These are phyloP conservation scores for Rhynchosporium agropyri DNA, from an alignment of 2,329 filamentous ascomycete species.

Conservation along the genomic window DNA sequence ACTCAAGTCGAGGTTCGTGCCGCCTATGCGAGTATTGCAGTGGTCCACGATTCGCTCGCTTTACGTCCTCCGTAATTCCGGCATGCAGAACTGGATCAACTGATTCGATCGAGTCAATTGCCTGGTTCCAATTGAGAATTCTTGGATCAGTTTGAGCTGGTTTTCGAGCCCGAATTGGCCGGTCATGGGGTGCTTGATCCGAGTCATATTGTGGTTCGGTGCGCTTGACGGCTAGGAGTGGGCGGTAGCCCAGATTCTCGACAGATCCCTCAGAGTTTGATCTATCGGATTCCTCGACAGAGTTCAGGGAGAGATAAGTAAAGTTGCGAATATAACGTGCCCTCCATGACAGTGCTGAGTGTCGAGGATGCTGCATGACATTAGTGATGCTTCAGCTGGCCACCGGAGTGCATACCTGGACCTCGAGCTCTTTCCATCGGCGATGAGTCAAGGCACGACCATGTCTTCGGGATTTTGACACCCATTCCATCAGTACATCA, in stretches of 20 bases:
- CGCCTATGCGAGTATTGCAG: constrained; percentile 13
- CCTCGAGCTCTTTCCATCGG: constrained; percentile 34
- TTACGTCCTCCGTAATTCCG: constrained; percentile 36
- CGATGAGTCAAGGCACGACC: constrained; percentile 23
- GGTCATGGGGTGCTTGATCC: constrained; percentile 9
- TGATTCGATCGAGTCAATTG: constrained; percentile 36
- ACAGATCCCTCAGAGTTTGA: constrained; percentile 20
- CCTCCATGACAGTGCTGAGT: constrained; percentile 28
- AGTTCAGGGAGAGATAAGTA: constrained; percentile 23
- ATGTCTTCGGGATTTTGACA: constrained; percentile 27
- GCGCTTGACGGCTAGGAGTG: background rate
- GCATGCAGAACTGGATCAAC: constrained; percentile 38
- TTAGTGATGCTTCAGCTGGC: constrained; percentile 15
- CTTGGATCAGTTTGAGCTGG: constrained; percentile 36
- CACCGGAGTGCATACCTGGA: constrained; percentile 26
- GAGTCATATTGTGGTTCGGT: background rate
- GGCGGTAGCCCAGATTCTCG: constrained; percentile 6
- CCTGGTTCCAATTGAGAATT: constrained; percentile 40
- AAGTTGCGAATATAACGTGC: constrained; percentile 28
- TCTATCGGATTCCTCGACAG: constrained; percentile 20
- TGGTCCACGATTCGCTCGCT: constrained; percentile 17
- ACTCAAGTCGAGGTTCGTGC: constrained; percentile 5
- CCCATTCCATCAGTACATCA: constrained; percentile 34
- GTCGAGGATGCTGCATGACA: constrained; percentile 30
- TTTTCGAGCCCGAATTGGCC: constrained; percentile 31